Base-by-base conservation (phyloP, 305 asterid genomes). In the Fraxinus baroniana region DNA sequence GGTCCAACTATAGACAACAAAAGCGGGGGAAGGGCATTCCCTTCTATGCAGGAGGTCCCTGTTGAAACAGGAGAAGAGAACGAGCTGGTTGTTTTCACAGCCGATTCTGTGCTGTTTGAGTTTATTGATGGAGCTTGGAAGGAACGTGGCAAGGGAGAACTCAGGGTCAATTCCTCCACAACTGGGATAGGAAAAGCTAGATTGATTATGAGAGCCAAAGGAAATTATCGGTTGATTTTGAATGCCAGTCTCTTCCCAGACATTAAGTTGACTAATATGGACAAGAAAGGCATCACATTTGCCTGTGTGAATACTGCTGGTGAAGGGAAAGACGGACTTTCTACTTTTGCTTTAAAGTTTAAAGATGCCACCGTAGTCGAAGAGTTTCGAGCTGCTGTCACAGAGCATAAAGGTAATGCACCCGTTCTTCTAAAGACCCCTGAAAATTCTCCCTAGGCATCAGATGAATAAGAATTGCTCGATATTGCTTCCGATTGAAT, bases 71-170 rank as follows among this genome's bases (percentile, higher is more conserved):
- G 99, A 66, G 99, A 96, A 88, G 99, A 94, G 90, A 90, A 94
- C 68, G 98, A 96, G 86, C 83, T 87, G 82, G 85, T 92, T 12
- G 92, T 93, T 66, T 92, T 94, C 83, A 83, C 90, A 18, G 93
- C 98, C 55, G 98, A 93, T 87, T 94, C 99, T 26, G 84, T 84
- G 36, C 89, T 94, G 68, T 96, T 87, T 79, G 99, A 93, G 86
- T 96, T 77, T 80, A 78, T 83, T 17, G 97, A 90, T 82, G 98
- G 94, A 74, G 49, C 85, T 10, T 96, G 99, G 98, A 96, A 93
- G 89, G 99, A 96, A 86, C 88, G 99, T 8, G 99, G 98, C 32
- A 96, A 96, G 86, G 98, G 99, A 20, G 99, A 96, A 85, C 86
- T 96, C 78, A 96, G 91, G 87, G 90, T 96, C 77, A 94, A 94